Evolutionary conservation across 306 rosid genomes (phyloP).

Genomic region (Cucumis cinereus): DNA sequence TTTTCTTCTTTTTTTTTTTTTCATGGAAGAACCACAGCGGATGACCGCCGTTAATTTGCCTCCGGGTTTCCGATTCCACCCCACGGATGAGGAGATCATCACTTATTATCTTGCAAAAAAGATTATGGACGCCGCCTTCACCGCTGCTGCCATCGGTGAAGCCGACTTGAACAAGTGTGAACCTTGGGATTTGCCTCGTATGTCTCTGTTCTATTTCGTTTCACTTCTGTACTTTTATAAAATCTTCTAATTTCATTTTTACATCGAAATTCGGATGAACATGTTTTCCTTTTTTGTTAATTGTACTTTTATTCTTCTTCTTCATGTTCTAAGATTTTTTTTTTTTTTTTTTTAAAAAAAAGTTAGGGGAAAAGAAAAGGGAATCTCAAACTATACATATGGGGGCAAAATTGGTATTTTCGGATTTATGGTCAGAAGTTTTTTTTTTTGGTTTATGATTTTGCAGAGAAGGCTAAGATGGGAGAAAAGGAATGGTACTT

Average conservation of each 20-base stretch:
- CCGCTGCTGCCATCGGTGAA: slow-evolving; percentile 69
- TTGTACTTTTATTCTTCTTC: too few species aligned
- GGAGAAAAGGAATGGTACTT: slow-evolving; percentile 95
- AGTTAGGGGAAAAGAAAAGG: too few species aligned
- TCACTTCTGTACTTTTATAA: background rate
- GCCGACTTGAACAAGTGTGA: slow-evolving; percentile 89
- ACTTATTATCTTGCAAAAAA: slow-evolving; percentile 49
- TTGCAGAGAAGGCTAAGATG: slow-evolving; percentile 80
- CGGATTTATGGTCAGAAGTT: background rate
- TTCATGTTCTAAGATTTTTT: too few species aligned
- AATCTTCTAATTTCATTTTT: background rate
- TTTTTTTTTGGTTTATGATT: background rate
- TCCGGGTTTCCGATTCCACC: slow-evolving; percentile 92
- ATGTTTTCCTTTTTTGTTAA: too few species aligned
- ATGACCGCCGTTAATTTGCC: slow-evolving; percentile 35
- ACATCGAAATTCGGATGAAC: too few species aligned
- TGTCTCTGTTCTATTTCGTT: background rate
- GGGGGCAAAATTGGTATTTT: background rate
- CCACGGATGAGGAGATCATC: slow-evolving; percentile 80
- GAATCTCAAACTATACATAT: too few species aligned
- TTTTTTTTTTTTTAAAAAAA: too few species aligned
- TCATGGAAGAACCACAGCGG: background rate
- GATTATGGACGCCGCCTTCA: slow-evolving; percentile 44
- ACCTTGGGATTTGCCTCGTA: slow-evolving; percentile 93
- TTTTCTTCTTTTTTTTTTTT: background rate